A percentile compares a stretch with the other conserved stretches of the same genome.
phyloP scores from a whole-genome alignment of 2,329 filamentous ascomycete species.

The Alternaria metachromatica region DNA sequence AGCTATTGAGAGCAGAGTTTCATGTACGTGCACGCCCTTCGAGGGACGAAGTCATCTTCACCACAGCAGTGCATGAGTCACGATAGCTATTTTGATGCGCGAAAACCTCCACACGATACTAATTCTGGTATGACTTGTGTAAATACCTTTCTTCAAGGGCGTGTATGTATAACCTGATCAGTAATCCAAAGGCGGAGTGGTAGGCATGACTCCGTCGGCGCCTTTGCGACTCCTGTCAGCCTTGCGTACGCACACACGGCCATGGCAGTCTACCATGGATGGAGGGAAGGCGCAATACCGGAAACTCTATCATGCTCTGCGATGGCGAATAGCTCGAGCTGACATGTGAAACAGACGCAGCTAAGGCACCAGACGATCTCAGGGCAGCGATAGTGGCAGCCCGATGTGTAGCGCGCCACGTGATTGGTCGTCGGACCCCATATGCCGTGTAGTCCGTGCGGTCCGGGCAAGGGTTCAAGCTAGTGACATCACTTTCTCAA shows the following conservation, averaged over 20 bases:
- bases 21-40: background rate
- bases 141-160: background rate
- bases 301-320: background rate
- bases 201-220: background rate
- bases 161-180: background rate
- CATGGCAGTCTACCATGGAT: background rate
- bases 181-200: background rate
- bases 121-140: background rate
- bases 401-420: background rate
- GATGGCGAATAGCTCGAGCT: background rate
- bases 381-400: background rate
- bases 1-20: background rate
- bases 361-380: background rate
- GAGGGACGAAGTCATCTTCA: background rate
- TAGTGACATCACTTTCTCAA: slow-evolving; percentile 9
- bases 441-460: background rate
- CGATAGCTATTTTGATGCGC: accelerated
- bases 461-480: slow-evolving; percentile 4
- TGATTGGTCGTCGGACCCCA: slow-evolving; percentile 2
- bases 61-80: background rate
- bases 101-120: background rate
- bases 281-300: background rate
- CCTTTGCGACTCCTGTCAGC: background rate
- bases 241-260: background rate
- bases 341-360: background rate